A percentile compares a stretch with the other conserved stretches of the same genome.
Conservation (phyloP, 1,139 yeast species). For the Pichia sp. region DNA sequence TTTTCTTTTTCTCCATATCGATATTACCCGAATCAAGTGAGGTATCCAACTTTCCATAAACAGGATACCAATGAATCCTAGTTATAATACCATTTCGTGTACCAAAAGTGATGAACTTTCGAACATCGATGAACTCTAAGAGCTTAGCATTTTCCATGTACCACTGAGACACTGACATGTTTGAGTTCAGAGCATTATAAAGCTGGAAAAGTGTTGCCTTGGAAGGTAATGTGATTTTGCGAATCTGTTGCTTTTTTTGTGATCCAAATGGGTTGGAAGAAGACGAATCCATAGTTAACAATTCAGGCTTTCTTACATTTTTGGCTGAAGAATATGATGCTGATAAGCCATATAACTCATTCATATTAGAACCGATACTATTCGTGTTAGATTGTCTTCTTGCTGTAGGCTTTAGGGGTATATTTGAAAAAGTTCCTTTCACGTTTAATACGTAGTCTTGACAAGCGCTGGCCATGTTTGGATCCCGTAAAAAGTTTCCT, state of each 20-base stretch:
- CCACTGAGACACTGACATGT: constrained; percentile 79
- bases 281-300: constrained; percentile 10
- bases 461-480: constrained; percentile 74
- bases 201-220: constrained; percentile 66
- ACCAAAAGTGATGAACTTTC: constrained; percentile 86
- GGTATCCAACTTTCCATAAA: constrained; percentile 7
- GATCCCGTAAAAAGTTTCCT: constrained; percentile 59
- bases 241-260: not conserved
- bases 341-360: not conserved
- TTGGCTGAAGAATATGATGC: not conserved
- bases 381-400: constrained; percentile 23
- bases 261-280: constrained; percentile 2
- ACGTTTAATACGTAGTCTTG: constrained; percentile 64
- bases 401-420: constrained; percentile 12
- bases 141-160: constrained; percentile 57
- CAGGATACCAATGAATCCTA: constrained; percentile 60
- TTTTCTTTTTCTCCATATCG: not conserved
- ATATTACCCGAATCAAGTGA: not conserved
- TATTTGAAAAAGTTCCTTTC: constrained; percentile 26
- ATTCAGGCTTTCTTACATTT: constrained; percentile 4
- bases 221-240: constrained; percentile 44
- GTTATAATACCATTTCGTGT: constrained; percentile 75
- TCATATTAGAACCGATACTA: constrained; percentile 12
- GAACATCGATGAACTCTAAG: constrained; percentile 65
- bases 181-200: constrained; percentile 75